Base-by-base conservation (phyloP, 1,139 yeast genomes). In the Pichia sp. region DNA sequence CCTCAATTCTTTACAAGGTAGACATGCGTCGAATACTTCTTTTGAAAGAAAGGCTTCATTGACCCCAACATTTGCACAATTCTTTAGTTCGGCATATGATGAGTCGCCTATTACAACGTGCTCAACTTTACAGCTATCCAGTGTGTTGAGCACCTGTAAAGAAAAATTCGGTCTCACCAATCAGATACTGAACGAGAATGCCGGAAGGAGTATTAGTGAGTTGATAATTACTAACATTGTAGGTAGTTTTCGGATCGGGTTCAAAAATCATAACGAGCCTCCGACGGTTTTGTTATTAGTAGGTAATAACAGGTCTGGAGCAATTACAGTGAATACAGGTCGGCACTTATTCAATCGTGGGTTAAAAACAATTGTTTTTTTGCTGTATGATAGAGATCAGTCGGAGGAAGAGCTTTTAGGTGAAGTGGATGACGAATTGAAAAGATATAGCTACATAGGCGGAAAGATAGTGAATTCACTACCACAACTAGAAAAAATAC, bases 101-200 rank as follows among this genome's bases (percentile, higher is more conserved):
- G 53, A 47, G 9, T 10, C 43, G 2, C 54, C 66, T 2, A 69
- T 83, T 3, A 87, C 93, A 2, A 72, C 83, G 52, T 85, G 91
- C 16, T 80, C 93, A 1, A 93, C 96, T 0, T 81, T 88, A 7
- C 96, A 90, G 67, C 69, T 89, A 55, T 72, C 85, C n/a, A 96
- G 88, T 59, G 79, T 89, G 53, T 95, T 88, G 66, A 74, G 87
- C 46, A 66, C 82, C 19, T 69, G 86, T 18, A 66, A 71, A 4
- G 84, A 82, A 26, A 67, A 73, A 9, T 85, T 74, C 66, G 83
- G 81, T 1, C 67, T 83, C 19, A 61, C 79, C 1, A 73, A 78
- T 13, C 66, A 66, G 10, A 67, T 79, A 10, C 67, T 83, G 60
- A 70, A 79, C n/a, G 97, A 89, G 65, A 81, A 83, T 48, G 82